phyloP scores from a whole-genome alignment of 495 filamentous ascomycete genomes.

The Podospora fimiseda region DNA sequence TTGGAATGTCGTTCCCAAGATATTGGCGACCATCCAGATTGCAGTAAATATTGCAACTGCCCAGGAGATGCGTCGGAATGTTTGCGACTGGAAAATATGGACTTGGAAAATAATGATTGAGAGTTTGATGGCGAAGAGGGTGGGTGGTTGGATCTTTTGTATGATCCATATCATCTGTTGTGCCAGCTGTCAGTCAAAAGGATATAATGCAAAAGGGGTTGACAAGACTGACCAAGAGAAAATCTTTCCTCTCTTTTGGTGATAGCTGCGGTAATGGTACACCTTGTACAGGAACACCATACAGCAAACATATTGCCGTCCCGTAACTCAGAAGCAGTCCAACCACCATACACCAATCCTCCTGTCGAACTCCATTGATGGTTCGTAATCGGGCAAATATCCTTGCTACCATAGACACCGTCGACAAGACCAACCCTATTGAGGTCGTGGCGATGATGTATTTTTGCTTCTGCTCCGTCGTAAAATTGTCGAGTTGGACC shows the following conservation, averaged over 20 bases:
- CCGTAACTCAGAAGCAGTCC: conserved; percentile 9
- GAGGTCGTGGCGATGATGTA: conserved; percentile 7
- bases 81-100: conserved; percentile 6
- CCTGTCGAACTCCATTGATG: background rate
- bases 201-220: too few species aligned
- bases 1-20: conserved; percentile 10
- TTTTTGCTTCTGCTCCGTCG: conserved; percentile 3
- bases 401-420: background rate
- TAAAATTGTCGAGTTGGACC: conserved; percentile 11
- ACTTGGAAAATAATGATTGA: conserved; percentile 12
- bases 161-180: conserved; percentile 6
- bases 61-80: conserved; percentile 7
- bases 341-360: conserved; percentile 10
- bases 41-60: background rate
- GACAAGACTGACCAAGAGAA: background rate
- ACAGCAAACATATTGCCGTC: background rate
- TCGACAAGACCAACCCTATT: conserved; percentile 10
- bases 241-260: background rate
- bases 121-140: conserved; percentile 11
- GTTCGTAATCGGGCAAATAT: conserved; percentile 4
- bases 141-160: conserved; percentile 14
- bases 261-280: background rate
- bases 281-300: conserved; percentile 1
- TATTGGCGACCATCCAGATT: conserved; percentile 3
- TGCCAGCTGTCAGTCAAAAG: background rate